Evolutionary conservation across 2,329 filamentous ascomycete genomes (phyloP).

Genomic region (Neopestalotiopsis sp.): DNA sequence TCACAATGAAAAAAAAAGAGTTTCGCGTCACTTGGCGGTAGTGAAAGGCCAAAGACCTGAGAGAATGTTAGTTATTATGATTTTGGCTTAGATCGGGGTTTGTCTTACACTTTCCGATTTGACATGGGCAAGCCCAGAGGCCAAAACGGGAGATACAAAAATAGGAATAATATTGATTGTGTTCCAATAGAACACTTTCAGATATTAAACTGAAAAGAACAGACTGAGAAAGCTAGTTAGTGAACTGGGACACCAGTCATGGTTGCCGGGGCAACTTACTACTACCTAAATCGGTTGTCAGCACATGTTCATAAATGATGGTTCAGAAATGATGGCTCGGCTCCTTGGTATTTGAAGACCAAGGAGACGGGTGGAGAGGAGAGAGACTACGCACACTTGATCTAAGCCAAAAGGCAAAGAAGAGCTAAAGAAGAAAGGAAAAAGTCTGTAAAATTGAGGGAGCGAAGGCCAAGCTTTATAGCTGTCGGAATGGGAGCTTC

Average conservation of each 20-base stretch:
- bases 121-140: conserved; percentile 78
- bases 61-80: too few relatives aligned
- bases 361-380: too few relatives aligned
- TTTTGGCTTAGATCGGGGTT: too few relatives aligned
- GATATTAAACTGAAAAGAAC: conserved; percentile 98
- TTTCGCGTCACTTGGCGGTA: conserved; percentile 74
- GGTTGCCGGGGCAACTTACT: too few relatives aligned
- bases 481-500: not conserved
- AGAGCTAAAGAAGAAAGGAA: conserved; percentile 32
- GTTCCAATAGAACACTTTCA: conserved; percentile 77
- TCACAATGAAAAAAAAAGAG: conserved; percentile 63
- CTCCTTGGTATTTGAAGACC: too few relatives aligned
- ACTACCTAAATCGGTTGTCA: too few relatives aligned
- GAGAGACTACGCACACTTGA: too few relatives aligned
- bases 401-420: conserved; percentile 47
- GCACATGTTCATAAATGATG: too few relatives aligned
- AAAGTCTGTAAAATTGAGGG: not conserved
- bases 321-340: too few relatives aligned
- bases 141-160: conserved; percentile 61
- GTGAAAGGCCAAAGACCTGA: conserved; percentile 69
- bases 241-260: too few relatives aligned
- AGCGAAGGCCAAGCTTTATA: not conserved
- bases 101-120: conserved; percentile 63
- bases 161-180: conserved; percentile 83
- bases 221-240: conserved; percentile 61